phyloP scores from a whole-genome alignment of 768 basidiomycete genomes.

The Jaapia argillacea region DNA sequence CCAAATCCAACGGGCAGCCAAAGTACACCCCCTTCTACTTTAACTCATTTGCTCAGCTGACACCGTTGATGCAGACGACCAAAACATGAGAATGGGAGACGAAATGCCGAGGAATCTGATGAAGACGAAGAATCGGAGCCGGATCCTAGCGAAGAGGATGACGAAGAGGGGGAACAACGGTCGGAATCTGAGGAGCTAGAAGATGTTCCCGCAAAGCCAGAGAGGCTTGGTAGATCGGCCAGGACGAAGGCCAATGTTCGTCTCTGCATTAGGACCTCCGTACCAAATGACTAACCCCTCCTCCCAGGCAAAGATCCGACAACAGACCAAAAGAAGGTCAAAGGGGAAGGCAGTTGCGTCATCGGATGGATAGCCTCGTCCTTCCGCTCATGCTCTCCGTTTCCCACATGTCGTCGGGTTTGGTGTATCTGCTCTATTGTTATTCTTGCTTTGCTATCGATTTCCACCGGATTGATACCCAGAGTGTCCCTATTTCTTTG shows the following conservation, averaged over 20 bases:
- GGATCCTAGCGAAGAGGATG: background rate
- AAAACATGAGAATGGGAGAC: constrained; percentile 17
- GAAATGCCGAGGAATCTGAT: constrained; percentile 8
- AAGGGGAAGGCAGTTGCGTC: constrained; percentile 6
- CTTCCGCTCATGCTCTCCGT: too few species aligned
- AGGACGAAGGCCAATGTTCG: constrained; percentile 30
- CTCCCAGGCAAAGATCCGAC: constrained; percentile 21
- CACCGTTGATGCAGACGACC: constrained; percentile 18
- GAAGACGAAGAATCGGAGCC: background rate
- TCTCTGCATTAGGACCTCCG: constrained; percentile 1
- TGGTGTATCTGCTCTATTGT: too few species aligned
- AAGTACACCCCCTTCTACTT: constrained; percentile 25
- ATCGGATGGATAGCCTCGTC: background rate
- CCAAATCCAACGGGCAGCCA: constrained; percentile 35
- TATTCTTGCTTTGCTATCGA: too few species aligned
- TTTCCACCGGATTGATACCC: too few species aligned
- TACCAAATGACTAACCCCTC: background rate
- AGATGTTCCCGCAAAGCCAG: too few species aligned
- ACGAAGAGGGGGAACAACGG: background rate
- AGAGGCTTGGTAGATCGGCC: constrained; percentile 28
- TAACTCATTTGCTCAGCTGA: constrained; percentile 23
- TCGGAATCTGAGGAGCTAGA: too few species aligned
- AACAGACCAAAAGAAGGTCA: constrained; percentile 14
- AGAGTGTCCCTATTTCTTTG: too few species aligned
- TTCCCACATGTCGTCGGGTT: too few species aligned